Base-by-base conservation (phyloP, 2,329 filamentous ascomycete genomes). In the Fusarium scirpi region DNA sequence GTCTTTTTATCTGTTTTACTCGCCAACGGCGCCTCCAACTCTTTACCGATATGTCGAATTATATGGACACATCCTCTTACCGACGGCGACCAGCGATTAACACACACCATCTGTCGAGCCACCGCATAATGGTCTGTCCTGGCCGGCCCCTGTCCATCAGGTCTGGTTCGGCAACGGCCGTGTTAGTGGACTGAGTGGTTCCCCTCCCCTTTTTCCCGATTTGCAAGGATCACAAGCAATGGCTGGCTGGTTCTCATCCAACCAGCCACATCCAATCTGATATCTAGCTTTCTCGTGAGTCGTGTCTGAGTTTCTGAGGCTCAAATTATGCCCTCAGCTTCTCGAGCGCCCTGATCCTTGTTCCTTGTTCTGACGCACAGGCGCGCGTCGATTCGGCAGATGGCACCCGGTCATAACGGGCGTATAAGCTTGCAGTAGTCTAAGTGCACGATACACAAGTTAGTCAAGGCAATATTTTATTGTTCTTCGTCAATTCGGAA, bases 111-210 rank as follows among this genome's bases (percentile, higher is more conserved):
- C 53, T 57, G 55, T 20, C 48, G 53, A 62, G 67, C 53, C 68
- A 71, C 53, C 52, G 46, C 53, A 69, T 71, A 56, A 69, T 71
- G 63, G 68, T 61, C 63, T 70, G 67, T 52, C 56, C 29, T 60
- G 43, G 29, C 29, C 43, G n/a, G 47, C 27, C 68, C 63, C 60
- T 71, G 59, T 43, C 55, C 29, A 65, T 70, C 63, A 71, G 40
- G 47, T 69, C 47, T 71, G 51, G 68, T 70, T 70, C 68, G 68
- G 68, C 68, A 70, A 48, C 59, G 68, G 68, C 68, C 68, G 68
- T 59, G 48, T 65, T 71, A 71, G 64, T 70, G 64, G 68, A 40
- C 69, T 69, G 67, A 71, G 67, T 60, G 59, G 54, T 25, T 30
- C 52, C 48, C 34, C 53, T 54, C 46, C 38, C 27, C 38, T 47